Conservation (phyloP, 306 rosid genomes). For the Arachis hypogaea region DNA sequence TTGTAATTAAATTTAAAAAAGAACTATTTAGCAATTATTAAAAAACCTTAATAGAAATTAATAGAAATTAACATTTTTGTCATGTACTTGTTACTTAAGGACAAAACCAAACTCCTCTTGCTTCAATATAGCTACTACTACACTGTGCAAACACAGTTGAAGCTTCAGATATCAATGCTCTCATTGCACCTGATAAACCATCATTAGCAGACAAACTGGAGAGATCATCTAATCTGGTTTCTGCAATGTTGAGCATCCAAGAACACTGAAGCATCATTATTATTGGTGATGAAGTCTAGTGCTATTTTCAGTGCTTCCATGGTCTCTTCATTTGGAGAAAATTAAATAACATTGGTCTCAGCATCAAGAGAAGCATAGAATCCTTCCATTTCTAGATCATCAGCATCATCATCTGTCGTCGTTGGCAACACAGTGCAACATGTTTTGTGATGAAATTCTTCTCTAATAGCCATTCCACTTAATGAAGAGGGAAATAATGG, state of each 20-base stretch:
- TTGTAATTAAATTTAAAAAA: no score
- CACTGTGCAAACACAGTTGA: no score
- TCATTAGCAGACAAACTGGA: background rate
- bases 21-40: background rate
- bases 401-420: background rate
- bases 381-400: constrained; percentile 14
- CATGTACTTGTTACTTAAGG: no score
- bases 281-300: background rate
- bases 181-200: no score
- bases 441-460: background rate
- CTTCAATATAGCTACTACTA: no score
- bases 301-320: constrained; percentile 3
- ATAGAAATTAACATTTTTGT: no score
- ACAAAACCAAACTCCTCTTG: no score
- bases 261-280: background rate
- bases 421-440: background rate
- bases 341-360: background rate
- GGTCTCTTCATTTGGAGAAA: background rate
- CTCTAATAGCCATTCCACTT: background rate
- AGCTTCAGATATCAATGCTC: no score
- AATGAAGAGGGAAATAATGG: background rate
- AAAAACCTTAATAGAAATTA: background rate
- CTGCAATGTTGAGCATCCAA: background rate
- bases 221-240: background rate
- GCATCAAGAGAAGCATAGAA: background rate